Percentiles rank a stretch among this genome's conserved stretches.
These are phyloP conservation scores for Tolypocladium tropicale DNA, from an alignment of 2,329 filamentous ascomycete species.

Conservation along the genomic window DNA sequence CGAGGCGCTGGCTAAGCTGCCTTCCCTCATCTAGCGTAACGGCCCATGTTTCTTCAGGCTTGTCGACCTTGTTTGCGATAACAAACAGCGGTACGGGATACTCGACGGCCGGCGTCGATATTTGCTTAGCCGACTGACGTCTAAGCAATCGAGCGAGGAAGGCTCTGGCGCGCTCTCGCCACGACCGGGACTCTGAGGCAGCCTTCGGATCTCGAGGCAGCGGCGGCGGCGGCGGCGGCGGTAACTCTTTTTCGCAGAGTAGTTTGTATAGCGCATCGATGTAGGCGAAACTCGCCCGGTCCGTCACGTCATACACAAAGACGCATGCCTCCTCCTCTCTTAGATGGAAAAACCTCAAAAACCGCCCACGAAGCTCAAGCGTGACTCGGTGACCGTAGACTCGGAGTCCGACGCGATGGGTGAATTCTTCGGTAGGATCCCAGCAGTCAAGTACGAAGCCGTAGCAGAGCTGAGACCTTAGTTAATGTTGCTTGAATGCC, in stretches of 20 bases:
- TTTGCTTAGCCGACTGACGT: background rate
- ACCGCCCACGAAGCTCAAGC: background rate
- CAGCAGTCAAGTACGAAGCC: background rate
- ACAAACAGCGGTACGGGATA: background rate
- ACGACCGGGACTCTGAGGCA: too few species aligned
- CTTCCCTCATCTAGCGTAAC: background rate
- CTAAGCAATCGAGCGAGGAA: background rate
- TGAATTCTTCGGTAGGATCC: background rate
- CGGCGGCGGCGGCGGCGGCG: too few species aligned
- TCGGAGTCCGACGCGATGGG: background rate
- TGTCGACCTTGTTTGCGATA: background rate
- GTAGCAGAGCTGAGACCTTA: background rate
- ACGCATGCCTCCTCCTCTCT: background rate
- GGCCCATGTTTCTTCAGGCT: background rate
- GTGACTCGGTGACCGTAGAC: background rate
- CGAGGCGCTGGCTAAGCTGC: background rate
- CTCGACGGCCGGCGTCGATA: background rate
- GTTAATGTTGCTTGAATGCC: background rate
- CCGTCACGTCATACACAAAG: background rate
- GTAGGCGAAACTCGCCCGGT: background rate
- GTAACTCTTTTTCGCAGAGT: background rate
- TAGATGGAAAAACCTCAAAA: background rate
- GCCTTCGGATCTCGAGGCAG: background rate
- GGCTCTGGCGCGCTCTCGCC: background rate
- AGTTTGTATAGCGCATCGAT: background rate